phyloP scores from a whole-genome alignment of 345 rosid species.

The Pugionium cornutum region DNA sequence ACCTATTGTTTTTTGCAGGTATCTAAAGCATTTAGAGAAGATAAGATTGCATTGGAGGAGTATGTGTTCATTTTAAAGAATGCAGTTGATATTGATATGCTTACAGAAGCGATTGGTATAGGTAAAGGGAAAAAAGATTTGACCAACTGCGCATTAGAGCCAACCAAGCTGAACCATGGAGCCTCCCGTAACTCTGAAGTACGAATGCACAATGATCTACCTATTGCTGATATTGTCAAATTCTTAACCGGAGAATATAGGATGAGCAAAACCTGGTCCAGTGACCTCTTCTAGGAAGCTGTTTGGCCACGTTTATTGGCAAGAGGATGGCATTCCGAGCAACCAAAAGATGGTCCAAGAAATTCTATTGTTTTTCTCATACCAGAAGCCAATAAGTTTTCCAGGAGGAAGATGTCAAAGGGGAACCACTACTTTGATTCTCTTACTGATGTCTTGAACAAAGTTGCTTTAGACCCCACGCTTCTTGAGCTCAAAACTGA shows the following conservation, averaged over 20 bases:
- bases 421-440: conserved; percentile 81
- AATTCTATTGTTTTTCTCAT: conserved; percentile 69
- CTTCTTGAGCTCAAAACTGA: conserved; percentile 61
- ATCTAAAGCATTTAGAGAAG: conserved; percentile 57
- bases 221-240: conserved; percentile 56
- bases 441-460: conserved; percentile 63
- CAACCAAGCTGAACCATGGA: conserved; percentile 51
- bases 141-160: conserved; percentile 51
- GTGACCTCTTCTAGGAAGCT: conserved; percentile 93
- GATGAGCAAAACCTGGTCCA: conserved; percentile 76
- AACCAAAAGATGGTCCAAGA: conserved; percentile 54
- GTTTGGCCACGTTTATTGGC: conserved; percentile 92
- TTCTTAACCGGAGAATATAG: conserved; percentile 67
- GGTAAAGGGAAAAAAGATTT: conserved; percentile 44
- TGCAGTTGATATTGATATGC: conserved; percentile 33
- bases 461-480: conserved; percentile 62
- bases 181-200: conserved; percentile 49
- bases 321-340: conserved; percentile 92
- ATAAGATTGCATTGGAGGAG: conserved; percentile 60
- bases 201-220: conserved; percentile 68
- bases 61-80: conserved; percentile 64
- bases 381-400: conserved; percentile 70
- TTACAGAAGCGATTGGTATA: conserved; percentile 40
- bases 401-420: conserved; percentile 71
- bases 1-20: conserved; percentile 41